Base-by-base conservation (phyloP, 805 yeast genomes). In the Limtongia smithiae region DNA sequence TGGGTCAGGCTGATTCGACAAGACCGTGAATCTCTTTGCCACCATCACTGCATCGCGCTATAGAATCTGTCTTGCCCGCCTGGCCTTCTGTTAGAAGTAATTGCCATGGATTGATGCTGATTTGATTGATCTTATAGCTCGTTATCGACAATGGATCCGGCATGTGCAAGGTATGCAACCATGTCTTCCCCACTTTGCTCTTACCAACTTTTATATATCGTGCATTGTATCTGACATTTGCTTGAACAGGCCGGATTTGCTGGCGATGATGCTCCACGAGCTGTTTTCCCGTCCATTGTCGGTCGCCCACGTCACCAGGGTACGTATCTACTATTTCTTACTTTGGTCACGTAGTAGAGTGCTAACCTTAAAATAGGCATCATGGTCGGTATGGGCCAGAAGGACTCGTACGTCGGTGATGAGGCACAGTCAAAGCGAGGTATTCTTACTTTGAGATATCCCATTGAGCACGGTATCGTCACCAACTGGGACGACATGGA, bases 301-400 rank as follows among this genome's bases (percentile, higher is more conserved):
- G 98, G 98, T 79, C 93, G 98, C 80, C 97, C 98, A 80, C 90
- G 96, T 83, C 98, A 93, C 75, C 97, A 93, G 76, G 97, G 97
- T 83, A 90, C 89, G 81, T 40, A 12, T 7, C 28, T 6, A 9
- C 9, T 6, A 6, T n/a, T n/a, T n/a, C n/a, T n/a, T n/a, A n/a
- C n/a, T n/a, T n/a, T n/a, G n/a, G n/a, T n/a, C n/a, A n/a, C n/a
- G n/a, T n/a, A n/a, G n/a, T n/a, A n/a, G n/a, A n/a, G n/a, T n/a
- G n/a, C n/a, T n/a, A n/a, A 21, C 15, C 22, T 12, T 37, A 24
- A 15, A 3, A 8, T 38, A 50, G 54, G 57, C 27, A 53, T 55
- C 59, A 58, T 58, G 62, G 97, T 91, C 66, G 98, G 98, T 76
- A 89, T 93, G 96, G 97, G 97, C 73, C 97, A 93, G 80, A 93